Evolutionary conservation across 2,329 filamentous ascomycete species (phyloP).

Genomic region (Diaporthe helianthi): DNA sequence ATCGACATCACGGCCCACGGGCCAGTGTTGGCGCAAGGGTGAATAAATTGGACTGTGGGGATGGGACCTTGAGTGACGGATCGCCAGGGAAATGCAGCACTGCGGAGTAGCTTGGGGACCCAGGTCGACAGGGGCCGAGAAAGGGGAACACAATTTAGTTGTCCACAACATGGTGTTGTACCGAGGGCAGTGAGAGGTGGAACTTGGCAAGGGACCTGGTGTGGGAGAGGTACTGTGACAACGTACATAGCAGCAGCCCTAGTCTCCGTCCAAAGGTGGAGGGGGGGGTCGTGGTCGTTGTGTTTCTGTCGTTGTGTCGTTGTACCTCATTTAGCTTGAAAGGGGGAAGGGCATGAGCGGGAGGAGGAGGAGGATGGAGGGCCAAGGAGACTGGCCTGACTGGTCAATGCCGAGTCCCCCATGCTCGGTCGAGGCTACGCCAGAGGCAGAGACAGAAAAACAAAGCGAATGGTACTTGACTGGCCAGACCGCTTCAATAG

Average conservation of each 20-base stretch:
- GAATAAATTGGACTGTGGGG: slow-evolving; percentile 31
- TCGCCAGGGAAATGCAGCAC: slow-evolving; percentile 34
- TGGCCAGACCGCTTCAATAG: slow-evolving; percentile 5
- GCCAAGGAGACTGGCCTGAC: slow-evolving; percentile 24
- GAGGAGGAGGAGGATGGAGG: slow-evolving; percentile 3
- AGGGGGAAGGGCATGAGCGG: neutral
- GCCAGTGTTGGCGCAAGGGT: slow-evolving; percentile 42
- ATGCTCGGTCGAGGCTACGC: slow-evolving; percentile 12
- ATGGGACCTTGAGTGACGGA: slow-evolving; percentile 35
- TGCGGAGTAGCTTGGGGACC: slow-evolving; percentile 40
- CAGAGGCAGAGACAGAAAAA: slow-evolving; percentile 4
- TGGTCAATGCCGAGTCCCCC: slow-evolving; percentile 23
- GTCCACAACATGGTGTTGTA: slow-evolving; percentile 9
- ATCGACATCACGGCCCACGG: slow-evolving; percentile 46
- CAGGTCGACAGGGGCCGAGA: slow-evolving; percentile 26
- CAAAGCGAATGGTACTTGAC: slow-evolving; percentile 15
- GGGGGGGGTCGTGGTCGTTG: neutral
- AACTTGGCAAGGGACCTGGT: slow-evolving; percentile 19
- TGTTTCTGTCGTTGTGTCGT: neutral
- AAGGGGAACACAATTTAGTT: slow-evolving; percentile 13
- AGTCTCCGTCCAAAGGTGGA: neutral
- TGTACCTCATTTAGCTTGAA: slow-evolving; percentile 8
- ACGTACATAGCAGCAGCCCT: slow-evolving; percentile 1
- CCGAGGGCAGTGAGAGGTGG: slow-evolving; percentile 11
- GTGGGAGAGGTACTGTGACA: slow-evolving; percentile 10